These are phyloP conservation scores for Vanrija humicola DNA, from an alignment of 1,284 basidiomycete genomes.

Conservation along the genomic window DNA sequence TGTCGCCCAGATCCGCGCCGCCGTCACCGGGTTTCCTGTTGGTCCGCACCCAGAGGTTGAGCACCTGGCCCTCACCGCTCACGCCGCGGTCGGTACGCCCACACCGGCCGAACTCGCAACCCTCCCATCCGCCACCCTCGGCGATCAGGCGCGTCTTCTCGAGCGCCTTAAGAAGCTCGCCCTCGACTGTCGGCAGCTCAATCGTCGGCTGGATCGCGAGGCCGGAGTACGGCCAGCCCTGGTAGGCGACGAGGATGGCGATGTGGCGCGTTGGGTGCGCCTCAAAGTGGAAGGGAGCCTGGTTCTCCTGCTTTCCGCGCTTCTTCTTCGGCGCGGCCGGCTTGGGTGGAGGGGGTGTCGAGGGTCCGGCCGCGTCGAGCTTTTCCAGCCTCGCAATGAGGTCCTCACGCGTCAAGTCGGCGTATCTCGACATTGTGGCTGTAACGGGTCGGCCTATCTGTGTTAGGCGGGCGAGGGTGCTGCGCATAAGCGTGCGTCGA, in stretches of 20 bases:
- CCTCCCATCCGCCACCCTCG: conserved; percentile 67
- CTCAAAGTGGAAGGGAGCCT: conserved; percentile 55
- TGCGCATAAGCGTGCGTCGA: too few relatives aligned
- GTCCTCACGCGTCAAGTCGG: conserved; percentile 53
- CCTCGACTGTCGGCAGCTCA: conserved; percentile 84
- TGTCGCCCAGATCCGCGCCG: conserved; percentile 25
- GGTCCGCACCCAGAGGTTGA: conserved; percentile 84
- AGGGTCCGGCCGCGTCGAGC: conserved; percentile 50
- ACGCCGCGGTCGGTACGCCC: conserved; percentile 94
- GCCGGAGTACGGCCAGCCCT: conserved; percentile 87
- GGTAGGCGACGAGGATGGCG: conserved; percentile 85
- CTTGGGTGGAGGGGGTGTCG: neutral
- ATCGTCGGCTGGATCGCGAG: conserved; percentile 68
- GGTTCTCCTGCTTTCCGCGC: conserved; percentile 15
- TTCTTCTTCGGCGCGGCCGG: conserved; percentile 1
- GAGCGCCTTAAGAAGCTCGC: conserved; percentile 76
- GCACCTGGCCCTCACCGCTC: conserved; percentile 88
- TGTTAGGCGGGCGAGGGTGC: too few relatives aligned
- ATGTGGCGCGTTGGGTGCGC: conserved; percentile 76
- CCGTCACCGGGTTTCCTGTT: conserved; percentile 30
- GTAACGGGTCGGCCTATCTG: neutral
- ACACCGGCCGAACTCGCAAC: conserved; percentile 84
- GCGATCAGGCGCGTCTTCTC: conserved; percentile 73
- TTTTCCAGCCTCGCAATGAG: conserved; percentile 61
- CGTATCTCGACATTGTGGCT: conserved; percentile 22